Base-by-base conservation (phyloP, 108 stramenopile species). In the Conticribra guillardii region DNA sequence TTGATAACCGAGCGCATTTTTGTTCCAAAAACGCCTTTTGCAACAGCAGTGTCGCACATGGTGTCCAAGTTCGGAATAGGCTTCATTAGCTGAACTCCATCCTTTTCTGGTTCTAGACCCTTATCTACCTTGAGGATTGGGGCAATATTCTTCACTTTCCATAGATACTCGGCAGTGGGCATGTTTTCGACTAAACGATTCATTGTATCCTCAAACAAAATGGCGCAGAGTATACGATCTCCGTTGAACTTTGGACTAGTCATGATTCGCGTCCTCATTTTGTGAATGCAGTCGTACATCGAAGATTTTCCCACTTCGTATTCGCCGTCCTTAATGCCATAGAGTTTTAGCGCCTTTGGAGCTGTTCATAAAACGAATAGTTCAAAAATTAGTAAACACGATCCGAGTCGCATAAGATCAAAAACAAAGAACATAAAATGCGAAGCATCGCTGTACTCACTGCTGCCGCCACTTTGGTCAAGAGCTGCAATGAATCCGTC, bases 181-280 rank as follows among this genome's bases (percentile, higher is more conserved):
- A 71, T 47, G 32, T 86, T 90, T 19, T 87, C 76, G 45, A 94
- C 71, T 21, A 69, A 54, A 9, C 93, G 87, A 30, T 91, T 77
- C 83, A 90, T 84, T n/a, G 93, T 94, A 49, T 94, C 82, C 54
- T 94, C 90, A 66, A 94, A 94, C 26, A 94, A 71, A 50, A 94
- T 94, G 28, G 89, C 88, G 7, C 87, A 89, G 4, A 71, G 26
- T 1, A 86, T 78, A 9, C 79, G 73, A 53, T 91, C 86, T n/a
- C 88, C 89, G 24, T 75, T 68, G 73, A 94, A 94, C 28, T 24
- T 63, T 26, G 82, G 84, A 33, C 73, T 74, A 5, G 85, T 88
- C 28, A 91, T 82, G 63, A 94, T 91, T 5, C 93, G 79, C 4
- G 75, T 76, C 26, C 93, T 73, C 88, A 94, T 94, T 55, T 80